Conservation (phyloP, 371 early-diverging fungal genomes). For the Mucor saturninus region DNA sequence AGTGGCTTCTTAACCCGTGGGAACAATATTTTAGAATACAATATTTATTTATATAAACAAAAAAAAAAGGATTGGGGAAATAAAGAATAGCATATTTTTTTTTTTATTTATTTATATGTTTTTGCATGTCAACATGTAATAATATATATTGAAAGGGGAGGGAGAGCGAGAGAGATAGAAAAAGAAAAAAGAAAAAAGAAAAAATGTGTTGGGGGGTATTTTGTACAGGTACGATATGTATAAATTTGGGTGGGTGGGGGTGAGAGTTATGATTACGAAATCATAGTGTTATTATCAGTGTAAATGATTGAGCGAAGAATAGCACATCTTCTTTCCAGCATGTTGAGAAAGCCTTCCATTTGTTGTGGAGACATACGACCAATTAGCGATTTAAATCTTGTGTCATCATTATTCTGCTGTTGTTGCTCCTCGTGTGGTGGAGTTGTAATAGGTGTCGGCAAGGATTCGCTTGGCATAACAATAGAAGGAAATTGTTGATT, state of each 20-base stretch:
- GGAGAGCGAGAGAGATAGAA: not conserved
- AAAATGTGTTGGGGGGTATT: not conserved
- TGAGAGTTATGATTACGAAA: not conserved
- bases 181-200: not conserved
- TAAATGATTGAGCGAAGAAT: slow-evolving; percentile 33
- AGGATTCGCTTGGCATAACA: slow-evolving; percentile 11
- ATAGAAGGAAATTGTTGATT: slow-evolving; percentile 14
- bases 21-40: slow-evolving; percentile 6
- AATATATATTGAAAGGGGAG: not conserved
- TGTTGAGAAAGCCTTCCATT: slow-evolving; percentile 28
- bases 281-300: slow-evolving; percentile 9
- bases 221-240: slow-evolving; percentile 5
- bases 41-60: not conserved
- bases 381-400: slow-evolving; percentile 26
- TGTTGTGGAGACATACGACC: slow-evolving; percentile 31
- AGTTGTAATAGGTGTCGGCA: slow-evolving; percentile 9
- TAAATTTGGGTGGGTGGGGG: slow-evolving; percentile 3
- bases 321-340: slow-evolving; percentile 34
- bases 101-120: slow-evolving; percentile 1
- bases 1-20: not conserved
- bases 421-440: slow-evolving; percentile 4
- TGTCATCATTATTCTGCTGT: slow-evolving; percentile 20
- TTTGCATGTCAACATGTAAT: slow-evolving; percentile 9
- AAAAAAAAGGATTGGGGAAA: not conserved
- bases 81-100: not conserved